These are phyloP conservation scores for Inga laurina DNA, from an alignment of 306 rosid species.

Conservation along the genomic window DNA sequence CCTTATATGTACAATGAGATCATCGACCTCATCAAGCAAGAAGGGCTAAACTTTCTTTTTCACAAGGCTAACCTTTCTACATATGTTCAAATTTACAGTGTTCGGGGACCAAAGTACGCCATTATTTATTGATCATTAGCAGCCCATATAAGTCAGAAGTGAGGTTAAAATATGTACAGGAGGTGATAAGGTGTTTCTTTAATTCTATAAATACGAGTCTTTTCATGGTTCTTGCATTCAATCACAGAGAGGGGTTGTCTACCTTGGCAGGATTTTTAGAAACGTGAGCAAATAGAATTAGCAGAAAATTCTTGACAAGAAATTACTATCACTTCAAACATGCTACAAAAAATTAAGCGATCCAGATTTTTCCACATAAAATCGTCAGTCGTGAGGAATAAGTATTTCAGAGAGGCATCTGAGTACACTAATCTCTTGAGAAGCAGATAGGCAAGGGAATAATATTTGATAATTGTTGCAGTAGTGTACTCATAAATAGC, in stretches of 20 bases:
- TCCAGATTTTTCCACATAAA: background rate
- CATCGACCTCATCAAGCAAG: constrained; percentile 4
- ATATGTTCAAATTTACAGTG: background rate
- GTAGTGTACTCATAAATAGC: background rate
- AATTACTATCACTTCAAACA: background rate
- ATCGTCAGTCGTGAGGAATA: background rate
- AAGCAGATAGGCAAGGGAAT: background rate
- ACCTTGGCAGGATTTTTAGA: background rate
- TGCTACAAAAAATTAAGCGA: background rate
- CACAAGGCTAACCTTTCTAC: background rate
- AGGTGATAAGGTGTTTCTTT: background rate
- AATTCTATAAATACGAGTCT: background rate
- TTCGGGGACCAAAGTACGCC: background rate
- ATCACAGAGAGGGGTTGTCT: background rate
- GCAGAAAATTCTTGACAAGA: background rate
- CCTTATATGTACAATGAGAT: background rate
- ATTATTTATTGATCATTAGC: background rate
- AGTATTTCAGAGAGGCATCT: background rate
- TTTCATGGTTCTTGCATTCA: background rate
- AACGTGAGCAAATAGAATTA: background rate
- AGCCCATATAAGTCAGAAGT: background rate
- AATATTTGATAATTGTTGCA: background rate
- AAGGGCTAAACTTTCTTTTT: background rate
- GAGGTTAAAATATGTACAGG: background rate
- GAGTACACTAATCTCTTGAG: background rate